phyloP scores from a whole-genome alignment of 106 monocot genomes.

The Ottelia alismoides region DNA sequence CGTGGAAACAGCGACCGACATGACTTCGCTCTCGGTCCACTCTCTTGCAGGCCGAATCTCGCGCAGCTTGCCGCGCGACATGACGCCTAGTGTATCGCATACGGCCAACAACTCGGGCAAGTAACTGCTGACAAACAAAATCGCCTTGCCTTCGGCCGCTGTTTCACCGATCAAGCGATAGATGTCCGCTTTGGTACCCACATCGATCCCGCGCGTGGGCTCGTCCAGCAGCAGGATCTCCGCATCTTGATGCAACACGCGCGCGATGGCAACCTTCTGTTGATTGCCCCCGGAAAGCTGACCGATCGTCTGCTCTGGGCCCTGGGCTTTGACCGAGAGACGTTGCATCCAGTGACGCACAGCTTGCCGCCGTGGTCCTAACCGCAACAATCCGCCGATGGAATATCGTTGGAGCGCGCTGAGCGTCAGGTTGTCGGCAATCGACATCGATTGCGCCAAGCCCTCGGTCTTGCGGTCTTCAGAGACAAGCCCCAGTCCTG shows the following conservation, averaged over 20 bases:
- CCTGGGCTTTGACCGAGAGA: not conserved
- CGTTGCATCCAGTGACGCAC: not conserved
- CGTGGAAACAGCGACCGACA: no score
- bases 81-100: not conserved
- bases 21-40: no score
- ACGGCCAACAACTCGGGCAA: not conserved
- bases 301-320: not conserved
- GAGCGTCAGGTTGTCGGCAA: not conserved
- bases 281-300: no score
- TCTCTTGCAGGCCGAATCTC: not conserved
- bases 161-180: not conserved
- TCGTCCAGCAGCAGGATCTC: no score
- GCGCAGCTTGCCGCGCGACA: not conserved
- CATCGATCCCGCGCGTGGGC: no score
- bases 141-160: not conserved
- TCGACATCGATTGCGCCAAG: not conserved
- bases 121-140: not conserved
- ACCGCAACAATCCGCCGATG: not conserved
- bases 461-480: slow-evolving; percentile 1
- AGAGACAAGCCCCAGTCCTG: not conserved
- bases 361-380: no score
- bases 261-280: not conserved
- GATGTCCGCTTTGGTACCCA: not conserved
- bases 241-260: not conserved
- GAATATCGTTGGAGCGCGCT: not conserved